Conservation (phyloP, 164 flowering plant species). For the Dillenia suffruticosa region DNA sequence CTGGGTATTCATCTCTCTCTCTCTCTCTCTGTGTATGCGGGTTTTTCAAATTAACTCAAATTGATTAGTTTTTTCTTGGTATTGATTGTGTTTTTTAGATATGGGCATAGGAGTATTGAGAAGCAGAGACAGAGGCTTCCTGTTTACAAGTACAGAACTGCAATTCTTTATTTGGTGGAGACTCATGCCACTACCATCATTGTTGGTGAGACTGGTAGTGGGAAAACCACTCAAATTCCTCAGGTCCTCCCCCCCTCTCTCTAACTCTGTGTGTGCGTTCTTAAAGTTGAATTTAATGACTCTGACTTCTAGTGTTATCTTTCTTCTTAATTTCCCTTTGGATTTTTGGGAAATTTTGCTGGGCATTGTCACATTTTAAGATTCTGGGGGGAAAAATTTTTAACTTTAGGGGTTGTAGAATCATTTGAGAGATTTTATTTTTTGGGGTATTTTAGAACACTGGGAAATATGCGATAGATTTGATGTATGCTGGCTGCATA, state of each 20-base stretch:
- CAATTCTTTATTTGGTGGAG: conserved; percentile 86
- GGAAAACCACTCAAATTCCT: conserved; percentile 97
- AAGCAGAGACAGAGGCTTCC: conserved; percentile 91
- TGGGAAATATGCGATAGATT: too few species aligned
- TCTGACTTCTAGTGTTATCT: background rate
- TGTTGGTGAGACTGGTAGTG: conserved; percentile 98
- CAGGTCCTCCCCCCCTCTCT: conserved; percentile 40
- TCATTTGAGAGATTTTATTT: too few species aligned
- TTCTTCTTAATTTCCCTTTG: background rate
- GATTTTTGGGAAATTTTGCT: too few species aligned
- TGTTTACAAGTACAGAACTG: conserved; percentile 65
- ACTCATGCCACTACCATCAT: conserved; percentile 76
- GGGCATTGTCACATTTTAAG: too few species aligned
- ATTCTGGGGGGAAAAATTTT: too few species aligned
- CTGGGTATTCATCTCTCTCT: conserved; percentile 24
- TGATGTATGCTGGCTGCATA: too few species aligned
- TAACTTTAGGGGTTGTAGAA: too few species aligned
- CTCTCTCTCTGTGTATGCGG: background rate
- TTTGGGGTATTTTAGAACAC: too few species aligned
- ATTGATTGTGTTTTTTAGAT: conserved; percentile 24
- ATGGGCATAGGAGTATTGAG: conserved; percentile 55
- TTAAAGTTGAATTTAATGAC: too few species aligned
- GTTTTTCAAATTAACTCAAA: background rate
- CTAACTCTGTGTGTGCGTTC: too few species aligned
- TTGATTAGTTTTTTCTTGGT: background rate